Base-by-base conservation (phyloP, 768 basidiomycete genomes). In the Clavulina sp. region DNA sequence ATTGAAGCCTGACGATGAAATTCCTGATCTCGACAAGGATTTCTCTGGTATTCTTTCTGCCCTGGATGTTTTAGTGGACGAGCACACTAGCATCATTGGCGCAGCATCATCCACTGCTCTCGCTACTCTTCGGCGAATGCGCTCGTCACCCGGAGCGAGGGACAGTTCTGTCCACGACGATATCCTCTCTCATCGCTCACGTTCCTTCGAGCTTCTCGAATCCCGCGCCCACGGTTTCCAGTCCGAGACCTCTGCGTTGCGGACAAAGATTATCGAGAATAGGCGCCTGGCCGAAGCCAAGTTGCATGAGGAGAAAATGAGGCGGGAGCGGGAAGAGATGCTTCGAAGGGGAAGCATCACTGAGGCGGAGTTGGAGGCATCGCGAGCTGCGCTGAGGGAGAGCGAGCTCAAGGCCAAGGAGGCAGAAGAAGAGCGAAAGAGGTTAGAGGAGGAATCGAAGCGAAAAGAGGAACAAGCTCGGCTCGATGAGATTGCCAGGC, bases 41-140 rank as follows among this genome's bases (percentile, higher is more conserved):
- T 63, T 82, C 26, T 64, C 59, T 26, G 48, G 57, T 19, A 59
- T 78, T 23, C 62, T 62, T 16, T 59, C 57, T 38, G 57, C 66
- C 9, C 55, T 74, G 18, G 69, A 74, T 51, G 54, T 58, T 21
- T 56, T 67, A 44, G 59, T 64, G 46, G 56, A 65, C 41, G 52
- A 60, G 3, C 63, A 69, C 59, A 65, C 68, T 57, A 56, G 63
- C 51, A 59, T 61, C 29, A 66, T 76, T 55, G 62, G 68, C 9
- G 68, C 69, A 23, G 74, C 73, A 0, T 64, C 82, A 40, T 72
- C 75, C 18, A 66, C 70, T 4, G 69, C 78, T 41, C 77, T 72
- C 19, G 73, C 76, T 41, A 62, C 74, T 2, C 65, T 84, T 19
- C 69, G 69, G 19, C 65, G 63, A 23, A 76, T 87, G 69, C 75